Conservation (phyloP, 1,139 yeast species). For the Kluyveromyces sp. region DNA sequence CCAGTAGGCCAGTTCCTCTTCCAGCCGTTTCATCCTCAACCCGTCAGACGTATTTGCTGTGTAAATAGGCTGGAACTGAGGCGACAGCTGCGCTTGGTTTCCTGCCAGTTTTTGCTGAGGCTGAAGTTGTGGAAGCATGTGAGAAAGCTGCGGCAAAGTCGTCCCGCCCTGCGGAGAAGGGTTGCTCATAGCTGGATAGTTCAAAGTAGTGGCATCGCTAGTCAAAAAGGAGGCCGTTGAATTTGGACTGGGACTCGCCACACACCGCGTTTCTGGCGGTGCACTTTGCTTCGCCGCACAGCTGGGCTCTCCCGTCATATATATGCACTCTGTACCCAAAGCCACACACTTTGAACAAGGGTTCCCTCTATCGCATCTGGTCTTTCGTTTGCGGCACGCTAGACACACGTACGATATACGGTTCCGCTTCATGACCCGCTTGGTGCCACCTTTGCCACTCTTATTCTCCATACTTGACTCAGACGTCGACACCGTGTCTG, state of each 20-base stretch:
- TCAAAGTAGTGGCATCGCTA: not conserved
- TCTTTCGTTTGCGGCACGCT: conserved; percentile 10
- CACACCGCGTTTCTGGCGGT: conserved; percentile 14
- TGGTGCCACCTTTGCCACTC: not conserved
- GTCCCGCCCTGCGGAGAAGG: not conserved
- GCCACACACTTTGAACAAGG: conserved; percentile 8
- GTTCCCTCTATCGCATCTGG: conserved; percentile 9
- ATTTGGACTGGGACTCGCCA: conserved; percentile 20
- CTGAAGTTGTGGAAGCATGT: not conserved
- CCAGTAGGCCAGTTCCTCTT: conserved; percentile 4
- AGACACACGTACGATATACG: conserved; percentile 9
- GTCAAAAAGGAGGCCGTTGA: not conserved
- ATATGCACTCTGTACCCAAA: conserved; percentile 6
- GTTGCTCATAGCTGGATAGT: not conserved
- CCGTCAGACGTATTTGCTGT: not conserved
- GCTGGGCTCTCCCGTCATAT: not conserved
- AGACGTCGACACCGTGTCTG: too few relatives aligned
- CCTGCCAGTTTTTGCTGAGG: not conserved
- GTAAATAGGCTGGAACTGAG: not conserved
- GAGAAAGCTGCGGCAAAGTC: not conserved
- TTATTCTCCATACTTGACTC: not conserved
- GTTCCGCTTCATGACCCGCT: conserved; percentile 6
- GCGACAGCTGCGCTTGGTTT: not conserved
- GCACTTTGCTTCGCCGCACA: not conserved
- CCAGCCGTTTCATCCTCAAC: conserved; percentile 1